Percentiles rank a stretch among this genome's conserved stretches.
These are phyloP conservation scores for Lactarius pseudohatsudake DNA, from an alignment of 768 basidiomycete genomes.

Conservation along the genomic window DNA sequence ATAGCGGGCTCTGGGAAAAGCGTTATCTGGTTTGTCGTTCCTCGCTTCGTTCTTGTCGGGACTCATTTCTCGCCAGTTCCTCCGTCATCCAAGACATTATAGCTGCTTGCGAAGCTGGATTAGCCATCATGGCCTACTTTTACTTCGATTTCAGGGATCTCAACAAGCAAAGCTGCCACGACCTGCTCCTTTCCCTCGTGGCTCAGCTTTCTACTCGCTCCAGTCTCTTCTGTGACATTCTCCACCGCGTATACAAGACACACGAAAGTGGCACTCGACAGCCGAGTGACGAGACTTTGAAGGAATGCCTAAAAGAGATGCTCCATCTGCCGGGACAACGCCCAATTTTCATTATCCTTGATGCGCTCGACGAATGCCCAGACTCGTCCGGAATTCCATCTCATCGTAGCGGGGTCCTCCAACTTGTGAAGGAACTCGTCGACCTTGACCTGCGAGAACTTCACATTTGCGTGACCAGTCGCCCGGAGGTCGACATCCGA, in stretches of 20 bases:
- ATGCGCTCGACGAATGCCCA: neutral
- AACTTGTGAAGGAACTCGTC: slow-evolving; percentile 1
- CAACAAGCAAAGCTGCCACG: neutral
- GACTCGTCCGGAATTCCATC: neutral
- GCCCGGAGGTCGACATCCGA: neutral
- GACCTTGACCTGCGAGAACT: neutral
- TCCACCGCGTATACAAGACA: neutral
- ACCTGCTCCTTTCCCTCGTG: neutral
- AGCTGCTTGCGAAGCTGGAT: neutral
- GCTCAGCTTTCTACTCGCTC: neutral
- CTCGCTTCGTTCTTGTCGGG: neutral
- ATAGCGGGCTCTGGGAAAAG: neutral
- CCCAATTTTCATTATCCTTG: neutral
- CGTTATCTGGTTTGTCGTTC: neutral
- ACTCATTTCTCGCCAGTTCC: neutral
- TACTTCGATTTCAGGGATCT: slow-evolving; percentile 3
- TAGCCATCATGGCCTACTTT: neutral
- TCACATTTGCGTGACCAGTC: neutral
- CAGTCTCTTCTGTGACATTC: neutral
- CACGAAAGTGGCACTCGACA: neutral
- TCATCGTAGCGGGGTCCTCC: neutral
- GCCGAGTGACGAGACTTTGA: neutral
- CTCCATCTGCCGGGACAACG: neutral
- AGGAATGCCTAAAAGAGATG: neutral
- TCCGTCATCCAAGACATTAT: neutral